These are phyloP conservation scores for Solanum pimpinellifolium DNA, from an alignment of 257 asterid genomes.

Conservation along the genomic window DNA sequence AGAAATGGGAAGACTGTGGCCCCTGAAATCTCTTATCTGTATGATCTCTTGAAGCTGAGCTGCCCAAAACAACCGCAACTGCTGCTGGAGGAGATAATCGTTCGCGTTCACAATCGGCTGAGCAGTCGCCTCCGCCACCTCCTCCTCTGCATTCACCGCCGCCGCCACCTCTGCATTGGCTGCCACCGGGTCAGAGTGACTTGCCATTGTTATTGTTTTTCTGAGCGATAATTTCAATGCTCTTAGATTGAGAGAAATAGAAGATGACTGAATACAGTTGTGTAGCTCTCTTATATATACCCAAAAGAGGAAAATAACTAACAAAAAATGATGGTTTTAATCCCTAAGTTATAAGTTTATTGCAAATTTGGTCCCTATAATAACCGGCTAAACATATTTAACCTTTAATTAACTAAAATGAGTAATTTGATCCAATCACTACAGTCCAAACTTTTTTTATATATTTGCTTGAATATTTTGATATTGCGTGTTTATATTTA, in stretches of 20 bases:
- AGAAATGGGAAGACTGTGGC: conserved; percentile 72
- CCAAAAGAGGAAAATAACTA: neutral
- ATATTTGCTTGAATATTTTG: too few species aligned
- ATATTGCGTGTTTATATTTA: neutral
- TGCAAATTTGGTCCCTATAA: neutral
- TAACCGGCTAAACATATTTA: neutral
- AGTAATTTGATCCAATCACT: neutral
- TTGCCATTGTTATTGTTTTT: conserved; percentile 26
- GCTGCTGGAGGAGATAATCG: conserved; percentile 66
- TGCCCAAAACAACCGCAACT: conserved; percentile 59
- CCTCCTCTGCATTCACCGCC: neutral
- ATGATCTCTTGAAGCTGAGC: conserved; percentile 62
- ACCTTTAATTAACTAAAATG: neutral
- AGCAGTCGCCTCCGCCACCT: neutral
- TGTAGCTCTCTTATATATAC: neutral
- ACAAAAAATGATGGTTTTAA: too few species aligned
- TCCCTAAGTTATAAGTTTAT: neutral
- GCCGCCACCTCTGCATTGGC: neutral
- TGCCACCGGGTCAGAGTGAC: conserved; percentile 46
- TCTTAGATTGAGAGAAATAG: neutral
- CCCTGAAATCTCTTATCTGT: conserved; percentile 64
- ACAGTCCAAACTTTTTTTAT: neutral
- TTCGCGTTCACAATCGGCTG: conserved; percentile 15
- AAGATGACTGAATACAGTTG: neutral
- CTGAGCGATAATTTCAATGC: neutral